Evolutionary conservation across 1,284 basidiomycete genomes (phyloP), one percentile per base, ranked within the genome.

Genomic region (Moniliella sp.): DNA sequence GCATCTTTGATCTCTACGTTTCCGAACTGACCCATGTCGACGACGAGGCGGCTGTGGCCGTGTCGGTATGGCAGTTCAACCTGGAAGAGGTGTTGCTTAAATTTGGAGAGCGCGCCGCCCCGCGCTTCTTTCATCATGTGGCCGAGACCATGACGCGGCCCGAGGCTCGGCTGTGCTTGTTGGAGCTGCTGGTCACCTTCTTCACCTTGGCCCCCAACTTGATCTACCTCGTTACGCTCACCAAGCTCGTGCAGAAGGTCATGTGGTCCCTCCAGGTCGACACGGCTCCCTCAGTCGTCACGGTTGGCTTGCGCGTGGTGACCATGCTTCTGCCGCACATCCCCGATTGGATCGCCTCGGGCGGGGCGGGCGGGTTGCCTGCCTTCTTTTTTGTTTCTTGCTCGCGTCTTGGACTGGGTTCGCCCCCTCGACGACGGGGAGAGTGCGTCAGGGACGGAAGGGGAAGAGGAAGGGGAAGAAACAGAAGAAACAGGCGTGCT

Each of bases 311-410:
- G 23, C 45, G 45, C 3, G 44, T 49, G 5, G 34, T 56, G 14
- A 41, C 53, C 30, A 59, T 57, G 40, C 42, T 59, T 25, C 37
- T 59, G 23, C 56, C 56, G 1, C 54, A 59, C 34, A 47, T 56
- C 10, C 51, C 51, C 16, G 40, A 43, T 30, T 59, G 48, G 48
- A 40, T 59, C 26, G 46, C 48, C 11, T 7, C 42, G 25, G 48
- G 48, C 15, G 49, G 49, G 13, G 48, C 41, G 0, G 46, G 46
- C 9, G 47, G 49, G 4, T 30, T 59, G 19, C 46, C 51, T 9
- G 39, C 38, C 1, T 33, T 59, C 27, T 40, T 59, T 21, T 38
- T 34, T 35, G 45, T 56, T 39, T 57, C 48, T 37, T n/a, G 45
- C 46, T 1, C 42, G 53, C 21, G 46, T 50, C 32, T 39, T 57